These are phyloP conservation scores for Lodderomyces orthopsilosis DNA, from an alignment of 1,139 yeast species.

Conservation along the genomic window DNA sequence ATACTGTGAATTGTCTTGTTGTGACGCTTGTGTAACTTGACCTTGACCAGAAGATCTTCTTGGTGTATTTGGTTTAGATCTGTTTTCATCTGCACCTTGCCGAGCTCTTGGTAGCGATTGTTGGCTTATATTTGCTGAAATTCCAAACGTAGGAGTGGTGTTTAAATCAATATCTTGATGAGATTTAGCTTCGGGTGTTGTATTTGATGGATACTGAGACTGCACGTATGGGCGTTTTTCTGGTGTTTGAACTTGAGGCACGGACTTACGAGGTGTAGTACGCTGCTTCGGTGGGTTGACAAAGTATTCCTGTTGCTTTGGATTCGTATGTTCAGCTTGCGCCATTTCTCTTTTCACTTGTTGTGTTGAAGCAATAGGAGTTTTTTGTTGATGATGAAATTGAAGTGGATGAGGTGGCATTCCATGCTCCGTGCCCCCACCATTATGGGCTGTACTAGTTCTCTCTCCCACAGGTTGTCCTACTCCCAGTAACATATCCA, in stretches of 20 bases:
- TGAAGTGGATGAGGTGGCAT: neutral
- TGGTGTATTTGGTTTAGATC: neutral
- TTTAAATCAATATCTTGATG: neutral
- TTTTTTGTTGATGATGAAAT: neutral
- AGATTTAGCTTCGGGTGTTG: neutral
- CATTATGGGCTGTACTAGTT: neutral
- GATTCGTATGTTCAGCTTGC: neutral
- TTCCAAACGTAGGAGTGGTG: neutral
- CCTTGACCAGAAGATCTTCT: neutral
- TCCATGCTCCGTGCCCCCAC: neutral
- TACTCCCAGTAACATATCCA: slow-evolving; percentile 3
- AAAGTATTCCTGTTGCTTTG: neutral
- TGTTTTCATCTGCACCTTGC: neutral
- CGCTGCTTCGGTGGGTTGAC: neutral
- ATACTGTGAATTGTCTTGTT: neutral
- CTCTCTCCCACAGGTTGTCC: neutral
- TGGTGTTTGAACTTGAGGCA: neutral
- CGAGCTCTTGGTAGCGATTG: neutral
- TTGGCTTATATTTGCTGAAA: neutral
- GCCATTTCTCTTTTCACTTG: neutral
- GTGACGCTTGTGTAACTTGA: neutral
- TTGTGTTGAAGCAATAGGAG: neutral
- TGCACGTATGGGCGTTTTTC: neutral
- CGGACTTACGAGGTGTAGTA: neutral
- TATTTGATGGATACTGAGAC: neutral